Base-by-base conservation (phyloP, 768 basidiomycete genomes). In the Boletus insuetus region DNA sequence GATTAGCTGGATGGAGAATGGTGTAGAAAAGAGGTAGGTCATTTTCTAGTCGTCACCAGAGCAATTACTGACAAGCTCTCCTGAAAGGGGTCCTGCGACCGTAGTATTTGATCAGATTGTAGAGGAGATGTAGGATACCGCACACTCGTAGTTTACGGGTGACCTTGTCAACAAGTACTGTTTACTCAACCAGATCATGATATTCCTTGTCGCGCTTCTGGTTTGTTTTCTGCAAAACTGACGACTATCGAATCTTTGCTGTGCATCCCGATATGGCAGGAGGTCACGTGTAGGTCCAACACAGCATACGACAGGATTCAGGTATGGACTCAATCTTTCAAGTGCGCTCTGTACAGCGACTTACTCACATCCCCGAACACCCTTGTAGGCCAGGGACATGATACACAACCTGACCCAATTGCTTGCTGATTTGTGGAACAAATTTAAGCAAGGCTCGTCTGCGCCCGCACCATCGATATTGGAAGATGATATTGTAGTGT, bases 1-100 rank as follows among this genome's bases (percentile, higher is more conserved):
- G 40, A 70, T 79, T 17, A 62, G 69, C 10, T 81, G 80, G 80
- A 65, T 57, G 42, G 78, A 80, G 48, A 58, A 73, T 44, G 69
- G 53, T 6, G 32, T 56, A 31, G 69, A 72, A 46, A 55, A 35
- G 54, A 64, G 62, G 69, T 66, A 35, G 32, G 59, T 14, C 13
- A 3, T 2, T 20, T 32, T 39, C 24, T 7, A 6, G 14, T 13
- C 22, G 31, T 1, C n/a, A n/a, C 14, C 19, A 10, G 12, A 39
- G 31, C 6, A 4, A 26, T 14, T n/a, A 24, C 53, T 62, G 38
- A 64, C 13, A 19, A n/a, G 34, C 14, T 11, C 14, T 35, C 22
- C n/a, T 19, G 1, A 51, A 38, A 70, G 69, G 55, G 69, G 70
- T n/a, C 68, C 69, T 17, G 69, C 69, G 32, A 62, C 62, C 2